Evolutionary conservation across 2,329 filamentous ascomycete species (phyloP).

Genomic region (Monosporascus sp.): DNA sequence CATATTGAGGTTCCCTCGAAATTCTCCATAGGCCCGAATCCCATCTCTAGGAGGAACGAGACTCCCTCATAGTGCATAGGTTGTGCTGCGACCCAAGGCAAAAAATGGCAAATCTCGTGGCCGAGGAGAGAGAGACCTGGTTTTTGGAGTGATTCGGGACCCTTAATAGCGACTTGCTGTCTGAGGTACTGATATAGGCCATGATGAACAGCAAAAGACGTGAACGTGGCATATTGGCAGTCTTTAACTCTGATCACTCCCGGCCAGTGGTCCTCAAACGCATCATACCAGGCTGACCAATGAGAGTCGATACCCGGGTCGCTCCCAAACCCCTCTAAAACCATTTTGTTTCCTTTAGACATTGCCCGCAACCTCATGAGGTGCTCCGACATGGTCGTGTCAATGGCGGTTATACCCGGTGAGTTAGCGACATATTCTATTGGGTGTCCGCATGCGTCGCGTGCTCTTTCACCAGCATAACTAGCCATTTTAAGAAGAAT

Average conservation of each 20-base stretch:
- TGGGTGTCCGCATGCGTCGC: neutral
- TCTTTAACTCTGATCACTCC: no score
- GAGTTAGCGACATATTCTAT: neutral
- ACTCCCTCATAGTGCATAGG: neutral
- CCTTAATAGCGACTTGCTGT: neutral
- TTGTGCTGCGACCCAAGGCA: neutral
- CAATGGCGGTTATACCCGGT: slow-evolving; percentile 4
- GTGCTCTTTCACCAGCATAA: neutral
- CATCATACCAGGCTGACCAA: neutral
- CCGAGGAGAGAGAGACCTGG: neutral
- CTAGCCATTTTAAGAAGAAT: neutral
- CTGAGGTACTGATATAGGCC: neutral
- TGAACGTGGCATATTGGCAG: neutral
- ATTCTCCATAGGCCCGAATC: neutral
- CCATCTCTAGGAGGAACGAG: neutral
- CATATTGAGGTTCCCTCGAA: neutral
- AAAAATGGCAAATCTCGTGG: neutral
- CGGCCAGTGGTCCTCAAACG: neutral
- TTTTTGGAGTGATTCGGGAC: neutral
- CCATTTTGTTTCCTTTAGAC: neutral
- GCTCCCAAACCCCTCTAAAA: neutral
- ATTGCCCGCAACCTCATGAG: neutral
- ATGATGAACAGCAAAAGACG: neutral
- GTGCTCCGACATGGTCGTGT: slow-evolving; percentile 3
- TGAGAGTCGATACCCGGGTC: neutral